Evolutionary conservation across 139 green algal genomes (phyloP).

Genomic region (Astrephomene gubernaculifera): DNA sequence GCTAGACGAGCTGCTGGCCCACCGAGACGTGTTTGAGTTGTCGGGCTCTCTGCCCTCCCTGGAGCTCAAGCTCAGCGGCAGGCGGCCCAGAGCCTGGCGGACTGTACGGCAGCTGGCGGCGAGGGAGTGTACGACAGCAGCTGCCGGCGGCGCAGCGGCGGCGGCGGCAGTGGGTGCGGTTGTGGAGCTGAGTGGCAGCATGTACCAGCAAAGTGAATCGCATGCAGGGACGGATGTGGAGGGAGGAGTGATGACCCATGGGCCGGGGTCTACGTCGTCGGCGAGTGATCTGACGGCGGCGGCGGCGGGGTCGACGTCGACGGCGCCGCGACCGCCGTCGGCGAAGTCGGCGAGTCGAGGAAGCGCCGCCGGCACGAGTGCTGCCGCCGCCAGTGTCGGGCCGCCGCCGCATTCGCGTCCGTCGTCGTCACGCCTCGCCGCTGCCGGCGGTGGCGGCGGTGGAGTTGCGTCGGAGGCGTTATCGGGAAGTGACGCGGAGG

Average conservation of each 20-base stretch:
- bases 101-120: conserved; percentile 5
- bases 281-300: background rate
- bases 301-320: background rate
- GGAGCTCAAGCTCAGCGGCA: conserved; percentile 66
- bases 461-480: background rate
- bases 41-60: conserved; percentile 71
- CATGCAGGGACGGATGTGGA: conserved; percentile 15
- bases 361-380: no score
- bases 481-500: conserved; percentile 3
- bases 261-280: background rate
- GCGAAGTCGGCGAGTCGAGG: no score
- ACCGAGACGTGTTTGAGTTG: conserved; percentile 58
- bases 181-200: background rate
- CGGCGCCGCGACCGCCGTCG: no score
- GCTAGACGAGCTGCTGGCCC: conserved; percentile 53
- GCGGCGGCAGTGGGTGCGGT: background rate
- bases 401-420: background rate
- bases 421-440: background rate
- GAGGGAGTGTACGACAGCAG: background rate
- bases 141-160: background rate
- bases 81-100: conserved; percentile 54
- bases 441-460: background rate
- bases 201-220: conserved; percentile 40
- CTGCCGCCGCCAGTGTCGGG: background rate
- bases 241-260: background rate